Percentiles rank a stretch among this genome's conserved stretches.
phyloP scores from a whole-genome alignment of 352 stramenopile genomes.

The Globisporangium takayamanum region DNA sequence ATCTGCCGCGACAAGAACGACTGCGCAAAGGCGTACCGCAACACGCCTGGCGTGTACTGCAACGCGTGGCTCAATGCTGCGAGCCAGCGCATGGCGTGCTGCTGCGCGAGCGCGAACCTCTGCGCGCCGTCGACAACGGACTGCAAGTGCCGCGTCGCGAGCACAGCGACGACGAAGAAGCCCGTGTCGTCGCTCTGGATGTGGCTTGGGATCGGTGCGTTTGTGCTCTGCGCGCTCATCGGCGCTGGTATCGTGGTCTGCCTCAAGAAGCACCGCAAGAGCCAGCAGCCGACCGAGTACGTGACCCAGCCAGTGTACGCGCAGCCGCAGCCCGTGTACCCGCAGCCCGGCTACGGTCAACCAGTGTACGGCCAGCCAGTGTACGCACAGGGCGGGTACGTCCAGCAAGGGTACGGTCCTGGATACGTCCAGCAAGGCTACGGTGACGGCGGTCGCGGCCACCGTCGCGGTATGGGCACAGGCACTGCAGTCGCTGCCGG shows the following conservation, averaged over 20 bases:
- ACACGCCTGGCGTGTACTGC: constrained; percentile 37
- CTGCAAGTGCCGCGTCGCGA: constrained; percentile 26
- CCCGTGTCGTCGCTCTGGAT: constrained; percentile 5
- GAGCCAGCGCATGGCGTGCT: constrained; percentile 34
- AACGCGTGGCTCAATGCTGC: constrained; percentile 38
- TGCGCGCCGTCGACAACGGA: constrained; percentile 26
- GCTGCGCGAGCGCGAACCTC: constrained; percentile 30
- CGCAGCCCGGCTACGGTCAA: constrained; percentile 16
- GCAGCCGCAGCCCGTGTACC: constrained; percentile 18
- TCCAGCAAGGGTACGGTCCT: constrained; percentile 16
- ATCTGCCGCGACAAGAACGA: constrained; percentile 37
- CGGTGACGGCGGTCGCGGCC: constrained; percentile 13
- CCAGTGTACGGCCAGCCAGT: constrained; percentile 20
- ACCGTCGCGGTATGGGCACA: constrained; percentile 29
- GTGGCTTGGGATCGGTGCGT: constrained; percentile 24
- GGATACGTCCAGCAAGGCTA: constrained; percentile 17
- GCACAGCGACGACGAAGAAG: constrained; percentile 10
- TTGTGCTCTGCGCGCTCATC: constrained; percentile 25
- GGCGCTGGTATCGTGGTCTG: constrained; percentile 21
- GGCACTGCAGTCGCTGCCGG: constrained; percentile 28
- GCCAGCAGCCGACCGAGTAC: constrained; percentile 7
- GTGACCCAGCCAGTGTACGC: constrained; percentile 5
- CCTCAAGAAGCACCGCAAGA: constrained; percentile 31
- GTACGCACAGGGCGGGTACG: constrained; percentile 17
- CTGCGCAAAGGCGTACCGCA: constrained; percentile 41